Conservation (phyloP, 805 yeast species). For the Monosporozyma yasuniensis region DNA sequence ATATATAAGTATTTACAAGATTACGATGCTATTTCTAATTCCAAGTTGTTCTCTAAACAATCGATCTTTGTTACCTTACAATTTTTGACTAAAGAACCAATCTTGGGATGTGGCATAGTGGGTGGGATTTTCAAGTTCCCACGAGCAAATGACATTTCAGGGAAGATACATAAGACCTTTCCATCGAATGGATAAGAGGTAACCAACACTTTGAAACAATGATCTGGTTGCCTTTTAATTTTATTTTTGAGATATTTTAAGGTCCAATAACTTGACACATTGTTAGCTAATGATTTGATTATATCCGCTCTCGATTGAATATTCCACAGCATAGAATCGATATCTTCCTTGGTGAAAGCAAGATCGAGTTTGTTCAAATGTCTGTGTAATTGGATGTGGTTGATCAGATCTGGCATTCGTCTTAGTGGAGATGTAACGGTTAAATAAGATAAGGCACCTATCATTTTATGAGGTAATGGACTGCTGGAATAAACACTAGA, state of each 20-base stretch:
- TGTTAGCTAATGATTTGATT: constrained; percentile 25
- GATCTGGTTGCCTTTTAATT: constrained; percentile 5
- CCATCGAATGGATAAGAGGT: constrained; percentile 36
- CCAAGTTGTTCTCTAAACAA: constrained; percentile 35
- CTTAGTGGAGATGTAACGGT: constrained; percentile 87
- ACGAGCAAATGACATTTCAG: constrained; percentile 24
- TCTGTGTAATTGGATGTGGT: constrained; percentile 67
- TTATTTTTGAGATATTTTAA: constrained; percentile 21
- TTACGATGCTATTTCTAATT: constrained; percentile 5
- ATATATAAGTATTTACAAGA: not conserved
- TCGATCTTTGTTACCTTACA: constrained; percentile 37
- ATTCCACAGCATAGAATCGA: constrained; percentile 34
- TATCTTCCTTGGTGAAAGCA: constrained; percentile 28
- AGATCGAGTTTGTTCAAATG: constrained; percentile 25
- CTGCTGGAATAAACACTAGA: constrained; percentile 42
- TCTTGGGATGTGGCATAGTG: constrained; percentile 25
- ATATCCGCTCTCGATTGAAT: constrained; percentile 38
- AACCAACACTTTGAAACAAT: constrained; percentile 31
- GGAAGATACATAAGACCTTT: constrained; percentile 25
- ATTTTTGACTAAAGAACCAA: constrained; percentile 37
- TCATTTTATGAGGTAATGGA: constrained; percentile 46
- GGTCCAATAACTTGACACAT: constrained; percentile 33
- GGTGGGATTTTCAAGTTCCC: constrained; percentile 26
- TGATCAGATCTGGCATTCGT: constrained; percentile 68
- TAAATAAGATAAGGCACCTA: constrained; percentile 55